A percentile compares a stretch with the other conserved stretches of the same genome.
Evolutionary conservation across 352 stramenopile genomes (phyloP).

Genomic region (Phytophthora chlamydospora): DNA sequence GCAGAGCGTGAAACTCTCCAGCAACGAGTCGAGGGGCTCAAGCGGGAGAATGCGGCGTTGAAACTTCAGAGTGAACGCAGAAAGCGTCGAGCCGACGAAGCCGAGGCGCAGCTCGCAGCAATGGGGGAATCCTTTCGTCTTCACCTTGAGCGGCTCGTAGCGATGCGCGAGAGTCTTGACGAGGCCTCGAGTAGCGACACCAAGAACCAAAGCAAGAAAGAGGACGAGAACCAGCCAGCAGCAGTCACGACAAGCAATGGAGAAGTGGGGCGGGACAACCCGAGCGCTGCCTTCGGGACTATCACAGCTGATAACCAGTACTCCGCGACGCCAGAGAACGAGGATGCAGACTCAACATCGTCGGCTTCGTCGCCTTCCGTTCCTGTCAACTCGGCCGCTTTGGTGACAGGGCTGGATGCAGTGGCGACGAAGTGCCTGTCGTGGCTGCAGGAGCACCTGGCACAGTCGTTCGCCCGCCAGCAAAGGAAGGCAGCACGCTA

Average conservation of each 20-base stretch:
- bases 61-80: conserved; percentile 20
- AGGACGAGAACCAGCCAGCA: conserved; percentile 1
- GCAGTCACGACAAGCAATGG: neutral
- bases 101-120: conserved; percentile 42
- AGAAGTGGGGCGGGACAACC: too few species aligned
- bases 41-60: conserved; percentile 36
- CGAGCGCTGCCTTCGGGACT: neutral
- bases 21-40: conserved; percentile 34
- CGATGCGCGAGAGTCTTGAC: conserved; percentile 58
- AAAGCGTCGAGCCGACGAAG: conserved; percentile 28
- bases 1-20: conserved; percentile 37
- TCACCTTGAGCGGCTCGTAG: conserved; percentile 65
- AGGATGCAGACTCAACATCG: conserved; percentile 13
- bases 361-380: conserved; percentile 8
- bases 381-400: conserved; percentile 16
- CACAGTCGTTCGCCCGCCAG: conserved; percentile 48
- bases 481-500: conserved; percentile 52
- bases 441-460: conserved; percentile 63
- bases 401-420: conserved; percentile 50
- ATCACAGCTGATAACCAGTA: conserved; percentile 12
- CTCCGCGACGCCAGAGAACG: neutral
- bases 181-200: conserved; percentile 5
- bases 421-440: conserved; percentile 58
- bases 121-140: conserved; percentile 58
- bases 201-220: conserved; percentile 7